phyloP scores from a whole-genome alignment of 306 rosid genomes.

The Medicago ruthenica region DNA sequence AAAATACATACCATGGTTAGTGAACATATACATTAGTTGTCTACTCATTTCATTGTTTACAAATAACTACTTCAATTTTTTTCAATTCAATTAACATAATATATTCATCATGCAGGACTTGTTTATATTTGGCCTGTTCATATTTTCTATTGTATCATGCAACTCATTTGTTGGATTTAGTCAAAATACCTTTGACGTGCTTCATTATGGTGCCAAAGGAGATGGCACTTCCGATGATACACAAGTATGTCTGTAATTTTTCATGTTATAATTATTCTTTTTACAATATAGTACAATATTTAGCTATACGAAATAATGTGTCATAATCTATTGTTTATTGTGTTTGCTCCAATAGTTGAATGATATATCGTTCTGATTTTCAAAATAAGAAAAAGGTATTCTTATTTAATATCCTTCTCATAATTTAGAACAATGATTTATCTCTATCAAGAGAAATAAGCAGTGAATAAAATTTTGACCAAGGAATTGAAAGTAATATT shows the following conservation, averaged over 20 bases:
- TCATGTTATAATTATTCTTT: not conserved
- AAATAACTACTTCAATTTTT: not conserved
- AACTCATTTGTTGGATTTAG: constrained; percentile 9
- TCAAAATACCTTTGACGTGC: constrained; percentile 32
- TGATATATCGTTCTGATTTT: too few species aligned
- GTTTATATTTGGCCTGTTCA: not conserved
- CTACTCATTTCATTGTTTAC: not conserved
- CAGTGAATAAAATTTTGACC: not conserved
- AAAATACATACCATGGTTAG: not conserved
- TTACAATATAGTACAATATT: too few species aligned
- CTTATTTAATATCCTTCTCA: too few species aligned
- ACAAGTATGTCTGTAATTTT: not conserved
- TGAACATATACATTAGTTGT: not conserved
- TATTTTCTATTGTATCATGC: constrained; percentile 13
- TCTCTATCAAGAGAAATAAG: too few species aligned
- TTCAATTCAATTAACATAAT: not conserved
- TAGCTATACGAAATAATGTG: too few species aligned
- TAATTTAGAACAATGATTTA: too few species aligned
- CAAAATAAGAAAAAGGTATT: too few species aligned
- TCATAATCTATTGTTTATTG: too few species aligned
- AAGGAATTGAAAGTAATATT: too few species aligned
- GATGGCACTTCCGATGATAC: constrained; percentile 49
- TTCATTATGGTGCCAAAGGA: constrained; percentile 50
- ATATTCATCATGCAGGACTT: constrained; percentile 18
- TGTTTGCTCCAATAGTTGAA: too few species aligned